A percentile compares a stretch with the other conserved stretches of the same genome.
Evolutionary conservation across 2,329 filamentous ascomycete species (phyloP).

Genomic region (Hymenoscyphus fructigenus): DNA sequence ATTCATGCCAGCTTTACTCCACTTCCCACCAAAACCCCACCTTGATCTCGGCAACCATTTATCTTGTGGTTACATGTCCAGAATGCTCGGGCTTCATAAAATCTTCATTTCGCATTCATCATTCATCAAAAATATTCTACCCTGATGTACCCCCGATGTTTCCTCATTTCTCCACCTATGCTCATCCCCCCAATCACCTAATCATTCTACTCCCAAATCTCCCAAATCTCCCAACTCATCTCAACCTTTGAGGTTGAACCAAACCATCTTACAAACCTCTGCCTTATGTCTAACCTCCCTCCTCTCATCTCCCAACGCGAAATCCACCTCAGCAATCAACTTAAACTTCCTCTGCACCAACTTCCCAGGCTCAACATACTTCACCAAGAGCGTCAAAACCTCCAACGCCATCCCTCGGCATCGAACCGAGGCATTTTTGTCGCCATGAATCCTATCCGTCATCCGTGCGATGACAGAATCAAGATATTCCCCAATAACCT

Average conservation of each 20-base stretch:
- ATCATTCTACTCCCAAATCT: neutral
- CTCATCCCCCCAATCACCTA: too few relatives aligned
- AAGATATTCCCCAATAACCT: conserved; percentile 29
- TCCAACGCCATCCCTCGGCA: conserved; percentile 27
- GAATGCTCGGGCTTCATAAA: too few relatives aligned
- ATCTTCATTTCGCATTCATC: too few relatives aligned
- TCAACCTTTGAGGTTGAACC: conserved; percentile 25
- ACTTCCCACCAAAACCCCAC: too few relatives aligned
- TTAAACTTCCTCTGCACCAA: conserved; percentile 22
- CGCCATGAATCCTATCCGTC: conserved; percentile 32
- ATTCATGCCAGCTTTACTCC: too few relatives aligned
- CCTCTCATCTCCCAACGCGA: conserved; percentile 30
- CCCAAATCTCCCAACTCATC: neutral
- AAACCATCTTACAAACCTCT: conserved; percentile 28
- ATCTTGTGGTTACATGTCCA: too few relatives aligned
- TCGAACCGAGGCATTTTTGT: conserved; percentile 26
- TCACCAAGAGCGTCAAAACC: conserved; percentile 29
- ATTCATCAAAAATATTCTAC: too few relatives aligned
- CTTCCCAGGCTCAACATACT: conserved; percentile 18
- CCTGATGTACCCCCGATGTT: too few relatives aligned
- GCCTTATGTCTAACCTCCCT: conserved; percentile 30
- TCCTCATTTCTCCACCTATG: neutral
- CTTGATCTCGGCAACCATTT: too few relatives aligned
- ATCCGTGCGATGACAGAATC: conserved; percentile 33
- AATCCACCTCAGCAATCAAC: conserved; percentile 29